phyloP scores from a whole-genome alignment of 352 stramenopile species.

The Blastocystis hominis region DNA sequence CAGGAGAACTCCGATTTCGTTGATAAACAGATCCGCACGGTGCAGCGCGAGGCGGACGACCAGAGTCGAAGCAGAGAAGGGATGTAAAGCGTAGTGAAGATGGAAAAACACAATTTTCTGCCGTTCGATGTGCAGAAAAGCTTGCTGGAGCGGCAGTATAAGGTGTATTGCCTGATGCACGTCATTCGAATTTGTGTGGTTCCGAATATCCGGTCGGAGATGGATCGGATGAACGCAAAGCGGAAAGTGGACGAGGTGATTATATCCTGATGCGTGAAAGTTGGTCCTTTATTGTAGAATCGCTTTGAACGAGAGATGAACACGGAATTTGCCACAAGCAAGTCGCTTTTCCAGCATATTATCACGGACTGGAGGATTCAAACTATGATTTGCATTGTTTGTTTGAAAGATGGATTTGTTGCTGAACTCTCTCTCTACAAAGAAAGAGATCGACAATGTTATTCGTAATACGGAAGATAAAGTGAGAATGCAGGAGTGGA shows the following conservation, averaged over 20 bases:
- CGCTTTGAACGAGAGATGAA: background rate
- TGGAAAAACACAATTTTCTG: constrained; percentile 24
- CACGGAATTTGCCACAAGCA: background rate
- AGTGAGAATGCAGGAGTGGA: background rate
- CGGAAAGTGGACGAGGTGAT: background rate
- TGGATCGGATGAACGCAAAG: background rate
- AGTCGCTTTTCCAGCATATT: background rate
- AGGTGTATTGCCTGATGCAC: constrained; percentile 32
- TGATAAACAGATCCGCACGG: constrained; percentile 1
- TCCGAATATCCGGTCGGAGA: background rate
- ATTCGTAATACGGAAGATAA: constrained; percentile 71
- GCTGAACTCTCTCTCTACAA: constrained; percentile 67
- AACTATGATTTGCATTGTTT: background rate
- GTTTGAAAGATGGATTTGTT: constrained; percentile 65
- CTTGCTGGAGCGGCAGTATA: background rate
- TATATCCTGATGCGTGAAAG: background rate
- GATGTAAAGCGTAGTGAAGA: background rate
- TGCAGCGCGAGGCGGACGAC: background rate
- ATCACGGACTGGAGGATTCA: background rate
- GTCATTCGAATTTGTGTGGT: background rate
- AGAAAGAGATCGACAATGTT: constrained; percentile 69
- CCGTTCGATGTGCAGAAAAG: background rate
- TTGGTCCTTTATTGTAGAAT: background rate
- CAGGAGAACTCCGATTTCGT: constrained; percentile 37
- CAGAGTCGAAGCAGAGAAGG: background rate